Percentiles rank a stretch among this genome's conserved stretches.
Evolutionary conservation across 2,329 filamentous ascomycete genomes (phyloP).

Genomic region (Fusarium begoniae): DNA sequence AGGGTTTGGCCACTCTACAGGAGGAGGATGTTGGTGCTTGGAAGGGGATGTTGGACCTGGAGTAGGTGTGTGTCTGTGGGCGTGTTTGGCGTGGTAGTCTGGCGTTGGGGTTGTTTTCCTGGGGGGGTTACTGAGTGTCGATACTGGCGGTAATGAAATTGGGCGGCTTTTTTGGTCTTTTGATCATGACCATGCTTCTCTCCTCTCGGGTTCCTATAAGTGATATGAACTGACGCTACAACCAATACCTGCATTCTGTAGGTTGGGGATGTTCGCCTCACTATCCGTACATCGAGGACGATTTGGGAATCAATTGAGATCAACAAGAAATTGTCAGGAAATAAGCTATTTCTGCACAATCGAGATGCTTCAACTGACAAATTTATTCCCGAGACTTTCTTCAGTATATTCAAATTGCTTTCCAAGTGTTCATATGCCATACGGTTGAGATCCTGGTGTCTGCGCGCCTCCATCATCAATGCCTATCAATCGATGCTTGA

Average conservation of each 20-base stretch:
- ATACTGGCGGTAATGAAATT: neutral
- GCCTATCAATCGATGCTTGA: neutral
- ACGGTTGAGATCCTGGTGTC: neutral
- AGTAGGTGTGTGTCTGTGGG: neutral
- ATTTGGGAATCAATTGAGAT: neutral
- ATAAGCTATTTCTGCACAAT: no score
- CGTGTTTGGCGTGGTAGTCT: neutral
- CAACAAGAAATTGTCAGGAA: neutral
- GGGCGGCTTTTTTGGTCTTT: neutral
- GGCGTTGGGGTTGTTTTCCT: neutral
- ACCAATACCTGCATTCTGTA: no score
- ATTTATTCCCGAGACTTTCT: accelerated
- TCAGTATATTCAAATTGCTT: no score
- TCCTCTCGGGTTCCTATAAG: accelerated
- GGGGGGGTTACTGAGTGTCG: neutral
- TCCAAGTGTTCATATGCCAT: neutral
- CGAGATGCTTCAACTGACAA: accelerated
- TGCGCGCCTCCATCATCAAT: neutral
- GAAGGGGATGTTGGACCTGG: neutral
- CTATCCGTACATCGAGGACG: neutral
- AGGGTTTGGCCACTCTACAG: neutral
- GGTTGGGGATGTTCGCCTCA: no score
- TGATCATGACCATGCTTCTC: neutral
- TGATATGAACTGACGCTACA: neutral
- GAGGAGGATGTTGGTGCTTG: neutral